phyloP scores from a whole-genome alignment of 2,329 filamentous ascomycete genomes.

The Trichoderma sp. region DNA sequence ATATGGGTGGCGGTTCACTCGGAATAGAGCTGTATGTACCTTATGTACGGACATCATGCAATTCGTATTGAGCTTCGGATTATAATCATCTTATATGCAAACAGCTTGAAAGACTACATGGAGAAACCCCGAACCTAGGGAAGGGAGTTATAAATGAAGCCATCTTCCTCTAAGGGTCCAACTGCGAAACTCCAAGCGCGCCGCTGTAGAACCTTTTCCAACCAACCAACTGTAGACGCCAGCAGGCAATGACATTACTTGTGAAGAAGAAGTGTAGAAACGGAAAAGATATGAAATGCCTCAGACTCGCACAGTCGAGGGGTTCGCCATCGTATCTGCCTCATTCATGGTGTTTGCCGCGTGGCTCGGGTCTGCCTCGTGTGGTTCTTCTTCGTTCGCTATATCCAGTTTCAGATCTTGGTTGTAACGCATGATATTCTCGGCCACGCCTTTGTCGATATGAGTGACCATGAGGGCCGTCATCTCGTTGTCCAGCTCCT shows the following conservation, averaged over 20 bases:
- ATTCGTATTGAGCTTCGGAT: too few species aligned
- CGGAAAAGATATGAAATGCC: too few species aligned
- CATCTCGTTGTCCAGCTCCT: conserved; percentile 37
- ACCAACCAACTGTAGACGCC: not conserved
- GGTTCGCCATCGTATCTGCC: not conserved
- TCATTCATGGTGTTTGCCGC: conserved; percentile 6
- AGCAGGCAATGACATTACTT: not conserved
- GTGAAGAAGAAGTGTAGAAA: not conserved
- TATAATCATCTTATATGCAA: too few species aligned
- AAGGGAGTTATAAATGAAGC: too few species aligned
- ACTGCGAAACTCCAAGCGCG: too few species aligned
- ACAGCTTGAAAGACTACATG: too few species aligned
- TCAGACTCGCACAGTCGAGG: conserved; percentile 17
- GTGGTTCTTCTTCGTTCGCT: not conserved
- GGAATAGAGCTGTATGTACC: too few species aligned
- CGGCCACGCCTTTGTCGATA: conserved; percentile 30
- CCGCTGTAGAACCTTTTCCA: too few species aligned
- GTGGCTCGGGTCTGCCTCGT: not conserved
- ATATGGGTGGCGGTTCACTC: not conserved
- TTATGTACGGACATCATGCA: too few species aligned
- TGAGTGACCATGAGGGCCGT: conserved; percentile 33
- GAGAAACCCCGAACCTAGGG: too few species aligned
- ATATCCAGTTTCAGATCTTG: conserved; percentile 26
- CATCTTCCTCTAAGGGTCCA: too few species aligned
- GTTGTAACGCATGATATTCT: conserved; percentile 30